These are phyloP conservation scores for Colletotrichum sp. DNA, from an alignment of 2,329 filamentous ascomycete species.

Conservation along the genomic window DNA sequence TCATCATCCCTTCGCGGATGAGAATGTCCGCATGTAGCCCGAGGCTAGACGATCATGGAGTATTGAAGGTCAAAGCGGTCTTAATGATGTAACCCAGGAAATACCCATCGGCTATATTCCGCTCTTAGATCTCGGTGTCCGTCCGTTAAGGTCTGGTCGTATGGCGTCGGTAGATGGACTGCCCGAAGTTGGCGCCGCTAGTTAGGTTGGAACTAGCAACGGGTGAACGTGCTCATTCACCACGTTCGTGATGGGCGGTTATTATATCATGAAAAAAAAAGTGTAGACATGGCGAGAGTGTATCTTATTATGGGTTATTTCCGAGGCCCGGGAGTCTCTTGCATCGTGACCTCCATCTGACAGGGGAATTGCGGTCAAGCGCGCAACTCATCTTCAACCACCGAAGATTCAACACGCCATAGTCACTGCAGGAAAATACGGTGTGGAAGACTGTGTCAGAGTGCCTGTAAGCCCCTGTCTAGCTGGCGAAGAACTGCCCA, in stretches of 20 bases:
- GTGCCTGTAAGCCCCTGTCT: not conserved
- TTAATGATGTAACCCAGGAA: not conserved
- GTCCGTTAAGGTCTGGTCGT: not conserved
- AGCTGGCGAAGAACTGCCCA: not conserved
- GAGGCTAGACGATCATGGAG: not conserved
- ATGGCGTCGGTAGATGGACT: not conserved
- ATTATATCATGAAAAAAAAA: rapidly evolving
- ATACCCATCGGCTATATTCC: not conserved
- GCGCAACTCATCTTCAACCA: rapidly evolving
- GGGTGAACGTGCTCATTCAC: not conserved
- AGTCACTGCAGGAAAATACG: not conserved
- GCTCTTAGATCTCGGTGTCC: not conserved
- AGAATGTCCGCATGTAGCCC: not conserved
- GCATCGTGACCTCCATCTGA: not conserved
- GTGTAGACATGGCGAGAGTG: rapidly evolving
- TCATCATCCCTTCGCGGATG: not conserved
- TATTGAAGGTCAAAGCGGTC: not conserved
- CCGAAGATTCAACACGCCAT: rapidly evolving
- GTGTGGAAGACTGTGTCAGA: not conserved
- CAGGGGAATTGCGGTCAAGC: rapidly evolving
- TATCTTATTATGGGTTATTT: not conserved
- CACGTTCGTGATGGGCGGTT: not conserved
- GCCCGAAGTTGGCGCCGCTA: not conserved
- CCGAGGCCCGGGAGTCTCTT: rapidly evolving
- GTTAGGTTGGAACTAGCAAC: not conserved